These are phyloP conservation scores for Yamadazyma scolyti DNA, from an alignment of 805 yeast species.

Conservation along the genomic window DNA sequence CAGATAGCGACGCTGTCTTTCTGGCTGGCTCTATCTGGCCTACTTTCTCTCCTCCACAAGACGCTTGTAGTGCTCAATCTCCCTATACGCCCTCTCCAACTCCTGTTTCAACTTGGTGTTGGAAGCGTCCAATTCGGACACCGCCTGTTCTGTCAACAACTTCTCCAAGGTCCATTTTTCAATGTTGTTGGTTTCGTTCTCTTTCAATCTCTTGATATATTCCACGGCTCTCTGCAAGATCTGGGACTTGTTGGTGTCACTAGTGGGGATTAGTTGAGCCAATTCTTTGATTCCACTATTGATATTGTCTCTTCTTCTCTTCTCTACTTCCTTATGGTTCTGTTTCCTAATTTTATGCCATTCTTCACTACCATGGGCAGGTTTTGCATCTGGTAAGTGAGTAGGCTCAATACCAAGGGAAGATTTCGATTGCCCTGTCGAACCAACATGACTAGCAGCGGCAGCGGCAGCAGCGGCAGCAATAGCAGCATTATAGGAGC, in stretches of 20 bases:
- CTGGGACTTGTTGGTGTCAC: constrained; percentile 87
- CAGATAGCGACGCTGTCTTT: too few relatives aligned
- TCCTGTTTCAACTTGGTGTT: constrained; percentile 87
- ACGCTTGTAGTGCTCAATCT: constrained; percentile 78
- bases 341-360: constrained; percentile 82
- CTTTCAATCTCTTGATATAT: constrained; percentile 84
- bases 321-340: constrained; percentile 93
- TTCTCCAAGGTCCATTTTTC: constrained; percentile 96
- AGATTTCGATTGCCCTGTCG: too few relatives aligned
- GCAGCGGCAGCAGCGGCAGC: constrained; percentile 4
- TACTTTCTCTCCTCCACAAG: constrained; percentile 15
- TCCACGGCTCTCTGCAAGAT: constrained; percentile 86
- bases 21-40: too few relatives aligned
- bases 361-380: constrained; percentile 72
- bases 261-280: constrained; percentile 73
- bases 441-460: too few relatives aligned
- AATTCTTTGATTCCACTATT: constrained; percentile 82
- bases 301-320: constrained; percentile 86
- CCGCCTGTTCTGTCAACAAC: constrained; percentile 85
- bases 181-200: constrained; percentile 81
- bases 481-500: constrained; percentile 15
- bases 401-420: constrained; percentile 29
- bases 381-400: constrained; percentile 39
- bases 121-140: constrained; percentile 75
- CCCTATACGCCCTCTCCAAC: constrained; percentile 88